Evolutionary conservation across 805 yeast species (phyloP), one percentile per base, ranked within the genome.

Genomic region (Saccharomyces eubayanus): DNA sequence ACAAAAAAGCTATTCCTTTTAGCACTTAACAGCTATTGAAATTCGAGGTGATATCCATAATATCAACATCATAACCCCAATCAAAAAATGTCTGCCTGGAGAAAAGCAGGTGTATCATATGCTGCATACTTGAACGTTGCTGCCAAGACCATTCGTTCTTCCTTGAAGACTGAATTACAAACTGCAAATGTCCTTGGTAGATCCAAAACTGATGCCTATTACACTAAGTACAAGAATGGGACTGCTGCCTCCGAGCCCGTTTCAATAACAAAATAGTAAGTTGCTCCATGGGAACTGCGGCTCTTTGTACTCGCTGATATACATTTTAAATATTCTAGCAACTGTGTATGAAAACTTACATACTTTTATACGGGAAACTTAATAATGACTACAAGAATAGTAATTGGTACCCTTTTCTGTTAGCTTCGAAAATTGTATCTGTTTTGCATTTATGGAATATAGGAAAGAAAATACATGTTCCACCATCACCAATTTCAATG

Each of bases 101-200:
- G 81, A 76, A 79, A 81, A 70, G 85, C 84, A 64, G 86, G 86
- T 65, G 74, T 81, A 69, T 77, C 85, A 74, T 81, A 77, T 78
- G 89, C 88, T 86, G 87, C 85, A 73, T 92, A 92, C 75, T 79
- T 91, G 73, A 82, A 96, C 62, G 80, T 92, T 69, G 88, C 97
- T 68, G 96, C 97, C 68, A 83, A 83, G 72, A 81, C 96, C 58
- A 82, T 89, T 64, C 89, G 97, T 78, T 77, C 79, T 65, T 85
- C 97, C 51, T 82, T 92, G 71, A 92, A 92, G 79, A 83, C 90
- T 60, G 96, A 91, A 67, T 72, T 82, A 69, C 87, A 86, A 72
- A 86, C 81, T 59, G 80, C 77, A 57, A 86, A 85, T 61, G 76
- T 74, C 48, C 81, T 82, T 66, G 81, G 78, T 72, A 87, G 95